Percentiles rank a stretch among this genome's conserved stretches.
Conservation (phyloP, 352 stramenopile genomes). For the Pythium dissotocum region DNA sequence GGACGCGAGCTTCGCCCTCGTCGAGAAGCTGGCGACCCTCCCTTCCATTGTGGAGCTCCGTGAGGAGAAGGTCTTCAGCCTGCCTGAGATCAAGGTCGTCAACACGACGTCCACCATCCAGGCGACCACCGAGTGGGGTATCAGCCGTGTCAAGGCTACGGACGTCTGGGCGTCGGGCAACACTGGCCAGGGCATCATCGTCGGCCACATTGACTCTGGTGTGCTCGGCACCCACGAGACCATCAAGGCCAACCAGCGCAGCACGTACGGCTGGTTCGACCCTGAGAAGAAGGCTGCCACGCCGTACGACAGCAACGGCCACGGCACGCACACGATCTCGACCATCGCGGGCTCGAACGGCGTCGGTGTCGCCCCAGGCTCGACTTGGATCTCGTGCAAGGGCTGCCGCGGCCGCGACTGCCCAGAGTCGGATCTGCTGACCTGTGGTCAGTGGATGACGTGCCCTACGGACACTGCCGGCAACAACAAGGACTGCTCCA, state of each 20-base stretch:
- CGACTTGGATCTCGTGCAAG: conserved; percentile 1
- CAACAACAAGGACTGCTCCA: conserved; percentile 3
- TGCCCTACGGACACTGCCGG: background rate
- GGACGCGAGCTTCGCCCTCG: conserved; percentile 11
- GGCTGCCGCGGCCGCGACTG: background rate
- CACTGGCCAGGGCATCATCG: conserved; percentile 22
- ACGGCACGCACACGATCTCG: background rate
- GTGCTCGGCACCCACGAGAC: conserved; percentile 25
- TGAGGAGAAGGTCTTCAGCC: conserved; percentile 1
- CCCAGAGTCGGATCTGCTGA: background rate
- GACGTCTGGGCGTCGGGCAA: conserved; percentile 21
- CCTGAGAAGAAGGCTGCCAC: background rate
- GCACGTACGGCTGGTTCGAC: background rate
- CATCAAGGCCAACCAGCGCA: conserved; percentile 8
- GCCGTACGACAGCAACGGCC: background rate
- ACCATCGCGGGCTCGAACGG: background rate
- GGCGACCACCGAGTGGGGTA: background rate
- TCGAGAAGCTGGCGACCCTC: conserved; percentile 15
- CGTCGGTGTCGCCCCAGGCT: conserved; percentile 5
- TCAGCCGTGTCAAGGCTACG: background rate
- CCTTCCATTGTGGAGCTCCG: background rate
- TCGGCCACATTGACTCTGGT: conserved; percentile 31
- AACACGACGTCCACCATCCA: background rate
- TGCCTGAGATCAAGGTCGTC: background rate
- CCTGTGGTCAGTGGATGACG: conserved; percentile 5